A percentile compares a stretch with the other conserved stretches of the same genome.
Evolutionary conservation across 2,329 filamentous ascomycete species (phyloP).

Genomic region (Mariannaea sp.): DNA sequence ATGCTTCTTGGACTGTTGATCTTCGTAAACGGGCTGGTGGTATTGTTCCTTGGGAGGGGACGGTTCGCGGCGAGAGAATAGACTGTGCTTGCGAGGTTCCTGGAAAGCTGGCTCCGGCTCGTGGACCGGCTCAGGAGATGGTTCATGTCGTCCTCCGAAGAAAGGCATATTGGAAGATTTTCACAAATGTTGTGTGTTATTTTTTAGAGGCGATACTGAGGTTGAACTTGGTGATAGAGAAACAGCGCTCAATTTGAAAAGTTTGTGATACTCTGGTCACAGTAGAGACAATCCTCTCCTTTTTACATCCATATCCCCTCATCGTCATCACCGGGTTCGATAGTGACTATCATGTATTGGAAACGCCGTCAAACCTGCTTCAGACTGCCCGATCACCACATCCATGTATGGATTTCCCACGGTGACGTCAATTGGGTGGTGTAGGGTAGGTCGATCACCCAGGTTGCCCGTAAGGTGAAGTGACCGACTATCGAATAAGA

Average conservation of each 20-base stretch:
- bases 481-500: constrained; percentile 2
- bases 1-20: constrained; percentile 40
- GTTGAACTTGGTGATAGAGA: no score
- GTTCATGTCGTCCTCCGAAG: constrained; percentile 38
- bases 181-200: no score
- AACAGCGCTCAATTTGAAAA: background rate
- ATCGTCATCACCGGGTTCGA: background rate
- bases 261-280: no score
- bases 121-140: constrained; percentile 39
- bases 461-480: background rate
- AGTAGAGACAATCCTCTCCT: background rate
- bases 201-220: no score
- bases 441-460: constrained; percentile 9
- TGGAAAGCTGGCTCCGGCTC: constrained; percentile 6
- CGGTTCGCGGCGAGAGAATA: constrained; percentile 34
- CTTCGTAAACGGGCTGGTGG: constrained; percentile 22
- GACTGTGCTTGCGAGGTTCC: constrained; percentile 10
- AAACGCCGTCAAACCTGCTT: constrained; percentile 16
- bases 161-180: constrained; percentile 39
- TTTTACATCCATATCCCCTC: background rate
- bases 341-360: background rate
- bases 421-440: constrained; percentile 30
- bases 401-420: constrained; percentile 12
- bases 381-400: background rate
- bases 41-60: constrained; percentile 40